Evolutionary conservation across 2,329 filamentous ascomycete genomes (phyloP).

Genomic region (Endocalyx cinctus): DNA sequence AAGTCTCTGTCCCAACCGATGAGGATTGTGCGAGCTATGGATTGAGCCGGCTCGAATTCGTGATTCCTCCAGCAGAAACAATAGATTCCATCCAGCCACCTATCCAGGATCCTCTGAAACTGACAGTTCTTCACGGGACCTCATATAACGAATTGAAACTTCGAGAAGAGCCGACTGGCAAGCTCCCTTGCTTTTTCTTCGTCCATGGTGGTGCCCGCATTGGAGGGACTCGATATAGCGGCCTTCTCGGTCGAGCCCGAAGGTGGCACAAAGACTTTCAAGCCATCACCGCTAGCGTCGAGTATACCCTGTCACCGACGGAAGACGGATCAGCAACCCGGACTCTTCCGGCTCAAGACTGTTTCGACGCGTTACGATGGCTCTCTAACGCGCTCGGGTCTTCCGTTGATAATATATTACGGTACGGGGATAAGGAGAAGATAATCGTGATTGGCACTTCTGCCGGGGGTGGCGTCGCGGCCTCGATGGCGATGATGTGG

Average conservation of each 20-base stretch:
- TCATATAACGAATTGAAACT: slow-evolving; percentile 6
- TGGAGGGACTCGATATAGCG: slow-evolving; percentile 11
- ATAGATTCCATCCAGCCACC: slow-evolving; percentile 4
- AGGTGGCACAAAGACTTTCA: slow-evolving; percentile 8
- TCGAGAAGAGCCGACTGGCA: slow-evolving; percentile 2
- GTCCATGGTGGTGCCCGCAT: slow-evolving; percentile 13
- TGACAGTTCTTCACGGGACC: slow-evolving; percentile 4
- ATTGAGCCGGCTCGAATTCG: slow-evolving; percentile 3
- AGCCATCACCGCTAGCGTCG: slow-evolving; percentile 12
- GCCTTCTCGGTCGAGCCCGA: slow-evolving; percentile 6
- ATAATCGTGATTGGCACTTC: slow-evolving; percentile 13
- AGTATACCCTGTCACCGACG: slow-evolving; percentile 14
- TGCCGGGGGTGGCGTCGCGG: slow-evolving; percentile 12
- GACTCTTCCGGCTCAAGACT: slow-evolving; percentile 13
- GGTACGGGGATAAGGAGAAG: slow-evolving; percentile 6
- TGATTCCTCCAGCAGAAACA: slow-evolving; percentile 5
- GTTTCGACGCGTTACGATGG: slow-evolving; percentile 13
- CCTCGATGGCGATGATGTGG: slow-evolving; percentile 12
- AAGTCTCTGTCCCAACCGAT: slow-evolving; percentile 4
- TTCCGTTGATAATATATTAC: slow-evolving; percentile 3
- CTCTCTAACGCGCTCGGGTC: slow-evolving; percentile 9
- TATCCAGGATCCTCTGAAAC: slow-evolving; percentile 3
- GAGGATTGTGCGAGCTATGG: no score
- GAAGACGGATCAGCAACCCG: slow-evolving; percentile 9
- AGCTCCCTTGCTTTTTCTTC: slow-evolving; percentile 13